Conservation (phyloP, 345 rosid species). For the Sisymbrium irio region DNA sequence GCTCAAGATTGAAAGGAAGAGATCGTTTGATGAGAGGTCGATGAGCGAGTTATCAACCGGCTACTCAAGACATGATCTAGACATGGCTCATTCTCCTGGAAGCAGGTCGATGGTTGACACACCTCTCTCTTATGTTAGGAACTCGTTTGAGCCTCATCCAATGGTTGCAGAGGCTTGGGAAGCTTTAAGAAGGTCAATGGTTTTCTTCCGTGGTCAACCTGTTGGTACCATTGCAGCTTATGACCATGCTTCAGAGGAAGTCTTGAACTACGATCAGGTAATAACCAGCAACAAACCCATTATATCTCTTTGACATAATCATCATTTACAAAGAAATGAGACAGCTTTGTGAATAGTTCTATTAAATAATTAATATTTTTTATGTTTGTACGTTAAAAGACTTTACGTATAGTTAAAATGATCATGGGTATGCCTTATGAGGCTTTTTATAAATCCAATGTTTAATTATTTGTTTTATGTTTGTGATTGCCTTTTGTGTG, state of each 20-base stretch:
- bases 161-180: slow-evolving; percentile 83
- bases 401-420: no score
- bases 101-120: slow-evolving; percentile 78
- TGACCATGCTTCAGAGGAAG: slow-evolving; percentile 87
- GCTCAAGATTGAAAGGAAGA: slow-evolving; percentile 85
- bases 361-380: background rate
- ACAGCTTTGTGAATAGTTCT: background rate
- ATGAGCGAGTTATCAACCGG: slow-evolving; percentile 84
- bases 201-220: slow-evolving; percentile 64
- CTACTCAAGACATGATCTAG: slow-evolving; percentile 41
- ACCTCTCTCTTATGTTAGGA: slow-evolving; percentile 73
- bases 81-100: slow-evolving; percentile 59
- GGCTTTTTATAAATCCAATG: no score
- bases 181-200: slow-evolving; percentile 63
- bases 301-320: background rate
- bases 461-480: no score
- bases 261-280: slow-evolving; percentile 92
- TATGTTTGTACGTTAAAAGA: no score
- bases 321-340: background rate
- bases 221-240: slow-evolving; percentile 80
- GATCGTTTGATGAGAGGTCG: slow-evolving; percentile 94
- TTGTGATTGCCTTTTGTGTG: background rate
- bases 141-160: slow-evolving; percentile 79
- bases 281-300: background rate
- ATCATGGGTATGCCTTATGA: no score